A percentile compares a stretch with the other conserved stretches of the same genome.
Conservation (phyloP, 192 early-diverging fungal species). For the Irineochytrium annulatum region DNA sequence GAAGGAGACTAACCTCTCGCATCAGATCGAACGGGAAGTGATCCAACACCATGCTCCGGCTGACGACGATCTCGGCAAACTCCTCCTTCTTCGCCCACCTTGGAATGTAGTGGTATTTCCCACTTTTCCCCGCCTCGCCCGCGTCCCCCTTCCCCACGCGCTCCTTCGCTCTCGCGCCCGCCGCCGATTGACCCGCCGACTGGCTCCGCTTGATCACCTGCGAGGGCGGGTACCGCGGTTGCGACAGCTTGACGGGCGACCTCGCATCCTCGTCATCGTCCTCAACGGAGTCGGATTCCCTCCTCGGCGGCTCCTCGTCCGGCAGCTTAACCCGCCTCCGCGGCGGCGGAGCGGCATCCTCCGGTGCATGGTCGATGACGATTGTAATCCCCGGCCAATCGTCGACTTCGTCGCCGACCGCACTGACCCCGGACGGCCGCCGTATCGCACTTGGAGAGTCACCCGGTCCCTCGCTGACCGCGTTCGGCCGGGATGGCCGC, state of each 20-base stretch:
- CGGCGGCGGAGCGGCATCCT: too few species aligned
- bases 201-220: too few species aligned
- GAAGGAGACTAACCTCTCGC: conserved; percentile 17
- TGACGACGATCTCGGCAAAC: conserved; percentile 29
- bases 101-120: conserved; percentile 31
- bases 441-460: too few species aligned
- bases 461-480: too few species aligned
- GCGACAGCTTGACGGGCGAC: conserved; percentile 4
- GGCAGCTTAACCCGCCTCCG: too few species aligned
- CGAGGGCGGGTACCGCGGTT: conserved; percentile 19
- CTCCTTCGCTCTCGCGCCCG: background rate
- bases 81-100: conserved; percentile 31
- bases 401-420: too few species aligned
- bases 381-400: too few species aligned
- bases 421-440: too few species aligned
- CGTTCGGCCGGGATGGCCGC: too few species aligned
- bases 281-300: background rate
- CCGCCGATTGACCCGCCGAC: too few species aligned
- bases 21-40: conserved; percentile 29
- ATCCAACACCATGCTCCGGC: conserved; percentile 27
- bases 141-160: conserved; percentile 1
- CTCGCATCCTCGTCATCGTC: background rate
- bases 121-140: background rate
- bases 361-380: too few species aligned
- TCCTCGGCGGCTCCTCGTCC: background rate